Conservation (phyloP, 2,329 filamentous ascomycete genomes). For the Apiospora rasikravindrae region DNA sequence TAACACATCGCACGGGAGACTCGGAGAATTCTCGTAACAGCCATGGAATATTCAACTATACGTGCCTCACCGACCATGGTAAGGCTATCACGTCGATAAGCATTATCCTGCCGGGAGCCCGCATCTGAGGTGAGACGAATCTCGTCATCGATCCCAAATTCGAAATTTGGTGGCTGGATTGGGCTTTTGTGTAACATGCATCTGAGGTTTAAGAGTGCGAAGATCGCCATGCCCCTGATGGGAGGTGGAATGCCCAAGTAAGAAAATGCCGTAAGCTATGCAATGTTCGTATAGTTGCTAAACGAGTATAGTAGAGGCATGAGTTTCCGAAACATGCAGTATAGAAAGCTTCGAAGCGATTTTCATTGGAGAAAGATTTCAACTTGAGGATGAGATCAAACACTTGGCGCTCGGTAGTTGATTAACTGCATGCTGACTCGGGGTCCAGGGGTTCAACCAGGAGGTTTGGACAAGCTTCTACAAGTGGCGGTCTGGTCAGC, state of each 20-base stretch:
- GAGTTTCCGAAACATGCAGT: neutral
- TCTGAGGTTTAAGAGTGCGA: neutral
- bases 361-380: neutral
- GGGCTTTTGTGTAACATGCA: neutral
- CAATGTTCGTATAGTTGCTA: neutral
- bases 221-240: neutral
- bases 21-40: neutral
- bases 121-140: slow-evolving; percentile 4
- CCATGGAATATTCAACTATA: neutral
- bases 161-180: neutral
- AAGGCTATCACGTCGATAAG: neutral
- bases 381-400: neutral
- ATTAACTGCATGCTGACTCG: neutral
- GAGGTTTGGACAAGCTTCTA: neutral
- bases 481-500: neutral
- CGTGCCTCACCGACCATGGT: neutral
- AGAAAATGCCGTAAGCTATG: neutral
- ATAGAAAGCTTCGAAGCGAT: neutral
- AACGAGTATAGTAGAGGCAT: neutral
- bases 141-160: neutral
- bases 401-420: neutral
- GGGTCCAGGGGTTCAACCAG: neutral
- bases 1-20: neutral
- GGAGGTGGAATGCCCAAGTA: neutral
- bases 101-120: neutral